Base-by-base conservation (phyloP, 2,329 filamentous ascomycete species). In the Paecilomyces variotii region DNA sequence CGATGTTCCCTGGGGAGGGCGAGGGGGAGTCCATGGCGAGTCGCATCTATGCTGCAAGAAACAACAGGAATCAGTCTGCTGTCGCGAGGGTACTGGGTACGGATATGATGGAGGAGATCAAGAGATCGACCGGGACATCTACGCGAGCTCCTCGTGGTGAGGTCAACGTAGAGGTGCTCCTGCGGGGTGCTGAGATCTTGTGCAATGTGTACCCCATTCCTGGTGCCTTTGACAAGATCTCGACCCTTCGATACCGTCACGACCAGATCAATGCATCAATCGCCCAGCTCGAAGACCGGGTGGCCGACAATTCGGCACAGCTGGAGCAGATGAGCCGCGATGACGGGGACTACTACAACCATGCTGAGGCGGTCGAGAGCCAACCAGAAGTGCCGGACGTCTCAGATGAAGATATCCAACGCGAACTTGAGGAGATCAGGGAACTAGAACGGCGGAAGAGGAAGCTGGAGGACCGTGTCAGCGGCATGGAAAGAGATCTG, bases 21-120 rank as follows among this genome's bases (percentile, higher is more conserved):
- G 54, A 54, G 26, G 63, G 62, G 25, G 72, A 69, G 70, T 78
- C 79, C 68, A 63, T 80, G 68, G 81, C 59, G 69, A 80, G 62
- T 56, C 73, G 74, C 25, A 75, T 77, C 62, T 71, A 78, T 75
- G 69, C 77, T 76, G 62, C 80, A 78, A 64, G 81, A 79, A 62
- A 86, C 84, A 51, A 84, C 84, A 64, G 82, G 85, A 60, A 89
- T 87, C 75, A 95, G 49, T 78, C 91, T 1, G 92, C 92, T 9
- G 92, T 97, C 1, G 90, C 92, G 2, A 90, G 91, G 6, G 91
- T 97, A 0, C 77, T 97, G 7, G 94, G 94, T 4, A 87, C 87
- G 0, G 89, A 96, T 64, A 84, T 97, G 72, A 91, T 96, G 72
- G 86, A 90, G 53, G 84, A 89, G 71, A 91, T 97, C 54, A 80